Percentiles rank a stretch among this genome's conserved stretches.
These are phyloP conservation scores for Claviceps fusiformis DNA, from an alignment of 2,329 filamentous ascomycete genomes.

Conservation along the genomic window DNA sequence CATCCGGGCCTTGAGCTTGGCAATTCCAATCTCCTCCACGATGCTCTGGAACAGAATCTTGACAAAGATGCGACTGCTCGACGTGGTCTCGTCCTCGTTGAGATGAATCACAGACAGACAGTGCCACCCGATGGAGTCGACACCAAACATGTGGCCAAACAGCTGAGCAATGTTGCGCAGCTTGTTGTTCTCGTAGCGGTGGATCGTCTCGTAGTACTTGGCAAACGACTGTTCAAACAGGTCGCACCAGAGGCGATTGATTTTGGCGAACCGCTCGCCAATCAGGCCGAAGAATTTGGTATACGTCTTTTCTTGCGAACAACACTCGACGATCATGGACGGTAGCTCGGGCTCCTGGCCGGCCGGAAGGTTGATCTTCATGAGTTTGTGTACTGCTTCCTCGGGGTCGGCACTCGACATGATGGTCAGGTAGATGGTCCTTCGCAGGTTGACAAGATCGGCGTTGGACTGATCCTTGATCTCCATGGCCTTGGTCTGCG, in stretches of 20 bases:
- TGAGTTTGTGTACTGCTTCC: slow-evolving; percentile 93
- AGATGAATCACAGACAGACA: slow-evolving; percentile 72
- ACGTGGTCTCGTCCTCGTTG: slow-evolving; percentile 94
- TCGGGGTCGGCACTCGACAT: slow-evolving; percentile 95
- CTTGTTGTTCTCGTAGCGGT: slow-evolving; percentile 91
- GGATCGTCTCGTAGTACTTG: slow-evolving; percentile 94
- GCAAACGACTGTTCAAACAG: slow-evolving; percentile 82
- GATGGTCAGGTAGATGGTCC: slow-evolving; percentile 94
- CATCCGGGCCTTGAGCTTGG: slow-evolving; percentile 62
- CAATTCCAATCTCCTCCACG: slow-evolving; percentile 72
- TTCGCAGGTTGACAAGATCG: slow-evolving; percentile 81
- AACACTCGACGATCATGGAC: slow-evolving; percentile 95
- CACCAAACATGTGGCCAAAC: slow-evolving; percentile 81
- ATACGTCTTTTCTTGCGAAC: slow-evolving; percentile 91
- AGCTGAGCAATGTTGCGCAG: slow-evolving; percentile 90
- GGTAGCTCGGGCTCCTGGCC: slow-evolving; percentile 84
- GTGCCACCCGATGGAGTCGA: slow-evolving; percentile 87
- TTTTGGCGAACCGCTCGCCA: slow-evolving; percentile 86
- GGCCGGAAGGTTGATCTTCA: slow-evolving; percentile 78
- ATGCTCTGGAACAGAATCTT: slow-evolving; percentile 96
- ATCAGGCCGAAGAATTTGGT: slow-evolving; percentile 95
- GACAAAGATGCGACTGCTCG: slow-evolving; percentile 93
- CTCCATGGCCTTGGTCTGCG: slow-evolving; percentile 75
- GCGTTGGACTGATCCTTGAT: slow-evolving; percentile 98
- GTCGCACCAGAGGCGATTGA: slow-evolving; percentile 89